Evolutionary conservation across 176 grass and related monocot species (phyloP).

Genomic region (Oryza brachyantha): DNA sequence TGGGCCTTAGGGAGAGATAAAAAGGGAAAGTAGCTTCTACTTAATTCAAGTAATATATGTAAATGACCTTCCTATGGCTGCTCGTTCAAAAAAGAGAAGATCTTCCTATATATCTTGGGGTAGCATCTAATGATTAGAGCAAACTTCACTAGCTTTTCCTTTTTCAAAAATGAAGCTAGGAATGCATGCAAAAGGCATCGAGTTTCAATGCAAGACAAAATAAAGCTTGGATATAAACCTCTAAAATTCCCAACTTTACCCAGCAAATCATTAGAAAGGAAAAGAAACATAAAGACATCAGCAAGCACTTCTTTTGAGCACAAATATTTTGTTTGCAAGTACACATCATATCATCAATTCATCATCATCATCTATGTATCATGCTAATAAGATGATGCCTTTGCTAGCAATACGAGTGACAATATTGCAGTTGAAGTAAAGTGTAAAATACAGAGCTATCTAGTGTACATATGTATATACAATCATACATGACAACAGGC

Average conservation of each 20-base stretch:
- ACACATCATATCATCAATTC: too few relatives aligned
- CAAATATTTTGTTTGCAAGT: background rate
- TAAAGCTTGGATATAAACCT: background rate
- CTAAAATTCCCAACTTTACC: background rate
- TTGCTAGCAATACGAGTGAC: background rate
- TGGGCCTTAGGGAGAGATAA: too few relatives aligned
- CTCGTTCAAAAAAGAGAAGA: background rate
- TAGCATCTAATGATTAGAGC: constrained; percentile 1
- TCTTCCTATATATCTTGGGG: background rate
- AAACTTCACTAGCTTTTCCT: background rate
- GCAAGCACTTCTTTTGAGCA: background rate
- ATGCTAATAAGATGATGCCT: background rate
- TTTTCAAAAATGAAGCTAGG: background rate
- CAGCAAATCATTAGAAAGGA: background rate
- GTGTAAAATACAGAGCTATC: background rate
- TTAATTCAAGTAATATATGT: background rate
- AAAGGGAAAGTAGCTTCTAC: too few relatives aligned
- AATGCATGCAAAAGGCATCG: background rate
- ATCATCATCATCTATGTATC: background rate
- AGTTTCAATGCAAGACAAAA: background rate
- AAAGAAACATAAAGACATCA: constrained; percentile 1
- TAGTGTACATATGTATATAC: too few relatives aligned
- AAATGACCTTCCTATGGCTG: background rate
- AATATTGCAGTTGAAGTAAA: background rate
- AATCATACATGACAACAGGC: too few relatives aligned